Base-by-base conservation (phyloP, 1,284 basidiomycete genomes). In the Puccinia brachypodii region DNA sequence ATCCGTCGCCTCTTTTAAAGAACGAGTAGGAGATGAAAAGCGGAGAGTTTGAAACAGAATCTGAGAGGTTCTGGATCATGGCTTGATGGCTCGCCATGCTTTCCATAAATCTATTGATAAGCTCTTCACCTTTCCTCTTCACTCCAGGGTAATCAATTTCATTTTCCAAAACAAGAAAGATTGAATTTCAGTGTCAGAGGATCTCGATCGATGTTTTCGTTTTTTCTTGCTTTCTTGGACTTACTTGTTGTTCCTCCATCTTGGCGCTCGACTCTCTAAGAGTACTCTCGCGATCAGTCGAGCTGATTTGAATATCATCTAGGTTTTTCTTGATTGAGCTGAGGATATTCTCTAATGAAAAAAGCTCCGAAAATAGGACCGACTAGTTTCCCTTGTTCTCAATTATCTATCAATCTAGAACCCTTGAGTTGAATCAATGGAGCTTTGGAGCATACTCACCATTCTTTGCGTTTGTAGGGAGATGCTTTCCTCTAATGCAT, bases 201-300 rank as follows among this genome's bases (percentile, higher is more conserved):
- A 53, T 53, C n/a, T 53, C 50, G 50, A 53, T 13, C 50, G 13
- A 53, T 13, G n/a, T 13, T 53, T 53, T 53, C 50, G n/a, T 53
- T 13, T n/a, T 13, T 53, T 53, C n/a, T n/a, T n/a, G 50, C 50
- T 53, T 53, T 53, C 16, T 2, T 64, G 33, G 19, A 31, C 47
- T 75, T 36, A 75, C 73, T 60, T 75, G 53, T 19, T 75, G 31
- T 42, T 75, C 73, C 47, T 60, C 53, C n/a, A 75, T 56, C 22
- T 28, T 42, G n/a, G 53, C 33, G 25, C n/a, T 42, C 19, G 47
- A 75, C 19, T 75, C 38, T 36, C 53, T 58, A 8, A 75, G 25
- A 13, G 25, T 3, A 28, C 53, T 13, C n/a, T 56, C 38, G 53
- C 53, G 47, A 36, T 56, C 38, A 25, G n/a, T 42, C 13, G 73